Base-by-base conservation (phyloP, 1,139 yeast genomes). In the Blastobotrys ciferrii region DNA sequence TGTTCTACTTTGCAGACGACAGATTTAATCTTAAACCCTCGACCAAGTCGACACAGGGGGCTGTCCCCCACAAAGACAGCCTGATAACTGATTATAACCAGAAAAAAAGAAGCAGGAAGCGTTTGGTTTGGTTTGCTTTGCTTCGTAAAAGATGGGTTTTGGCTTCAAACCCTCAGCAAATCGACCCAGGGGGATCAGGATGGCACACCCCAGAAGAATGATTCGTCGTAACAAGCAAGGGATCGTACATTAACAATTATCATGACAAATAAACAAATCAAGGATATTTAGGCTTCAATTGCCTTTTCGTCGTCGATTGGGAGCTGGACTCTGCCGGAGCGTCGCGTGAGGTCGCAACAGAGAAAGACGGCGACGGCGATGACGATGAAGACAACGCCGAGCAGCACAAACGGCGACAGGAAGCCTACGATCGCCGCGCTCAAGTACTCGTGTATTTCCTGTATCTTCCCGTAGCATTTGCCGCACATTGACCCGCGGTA, bases 401-500 rank as follows among this genome's bases (percentile, higher is more conserved):
- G 51, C 12, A 58, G 44, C 7, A 55, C 53, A 44, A 59, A 55
- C 18, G 62, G 62, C 6, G 60, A 56, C 38, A 59, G 43, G 40
- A 58, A 51, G 31, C 61, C 54, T n/a, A 59, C 53, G 13, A 58
- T 14, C 25, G 53, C 52, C 9, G 61, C 54, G 13, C 46, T 49
- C 15, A 55, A 11, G 35, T 50, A 52, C 39, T 58, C 62, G 25
- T 33, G 45, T 17, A 49, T 17, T 44, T 55, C 57, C 33, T 50
- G 49, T 30, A 56, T 15, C n/a, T 42, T 33, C 19, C 42, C 40
- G 47, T 55, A 55, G 40, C 44, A 38, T 25, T 46, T 45, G 46
- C 35, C 44, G 23, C 42, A 28, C 28, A 46, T 48, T 40, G 38
- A 42, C 12, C 58, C 59, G 3, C 60, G 54, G 48, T 58, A 59